A percentile compares a stretch with the other conserved stretches of the same genome.
phyloP scores from a whole-genome alignment of 1,139 yeast species.

The Yamadazyma triangularis region DNA sequence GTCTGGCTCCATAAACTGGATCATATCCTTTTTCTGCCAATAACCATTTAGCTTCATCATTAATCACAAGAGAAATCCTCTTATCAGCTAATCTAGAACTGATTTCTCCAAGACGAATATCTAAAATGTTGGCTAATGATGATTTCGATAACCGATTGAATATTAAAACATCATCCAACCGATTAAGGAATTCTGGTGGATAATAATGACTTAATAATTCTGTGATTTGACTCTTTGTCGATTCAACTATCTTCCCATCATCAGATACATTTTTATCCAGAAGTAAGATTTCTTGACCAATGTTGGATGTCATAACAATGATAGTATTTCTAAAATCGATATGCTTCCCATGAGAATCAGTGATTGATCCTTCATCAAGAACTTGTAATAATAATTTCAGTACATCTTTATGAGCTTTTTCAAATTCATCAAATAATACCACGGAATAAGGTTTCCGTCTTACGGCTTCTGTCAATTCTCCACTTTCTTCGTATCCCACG shows the following conservation, averaged over 20 bases:
- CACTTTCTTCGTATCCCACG: conserved; percentile 93
- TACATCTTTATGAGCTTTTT: conserved; percentile 93
- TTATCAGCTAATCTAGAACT: conserved; percentile 75
- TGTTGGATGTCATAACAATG: conserved; percentile 95
- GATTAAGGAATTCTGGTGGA: conserved; percentile 92
- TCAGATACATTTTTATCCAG: conserved; percentile 46
- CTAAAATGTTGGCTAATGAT: conserved; percentile 74
- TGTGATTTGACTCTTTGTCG: conserved; percentile 53
- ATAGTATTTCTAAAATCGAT: conserved; percentile 93
- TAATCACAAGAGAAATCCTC: conserved; percentile 61
- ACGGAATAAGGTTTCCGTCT: conserved; percentile 93
- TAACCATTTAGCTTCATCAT: conserved; percentile 66
- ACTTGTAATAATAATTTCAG: conserved; percentile 87
- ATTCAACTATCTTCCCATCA: conserved; percentile 44
- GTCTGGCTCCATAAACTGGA: conserved; percentile 91
- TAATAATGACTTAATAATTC: conserved; percentile 67
- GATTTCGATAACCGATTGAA: conserved; percentile 81
- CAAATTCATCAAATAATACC: conserved; percentile 91
- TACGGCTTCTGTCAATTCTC: conserved; percentile 94
- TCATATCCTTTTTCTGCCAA: conserved; percentile 85
- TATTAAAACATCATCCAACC: conserved; percentile 85
- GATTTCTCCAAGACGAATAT: conserved; percentile 76
- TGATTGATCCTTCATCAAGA: conserved; percentile 87
- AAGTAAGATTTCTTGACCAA: conserved; percentile 85
- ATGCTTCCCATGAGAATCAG: conserved; percentile 92